Conservation (phyloP, 1,284 basidiomycete genomes). For the Cryptococcus neoformans region DNA sequence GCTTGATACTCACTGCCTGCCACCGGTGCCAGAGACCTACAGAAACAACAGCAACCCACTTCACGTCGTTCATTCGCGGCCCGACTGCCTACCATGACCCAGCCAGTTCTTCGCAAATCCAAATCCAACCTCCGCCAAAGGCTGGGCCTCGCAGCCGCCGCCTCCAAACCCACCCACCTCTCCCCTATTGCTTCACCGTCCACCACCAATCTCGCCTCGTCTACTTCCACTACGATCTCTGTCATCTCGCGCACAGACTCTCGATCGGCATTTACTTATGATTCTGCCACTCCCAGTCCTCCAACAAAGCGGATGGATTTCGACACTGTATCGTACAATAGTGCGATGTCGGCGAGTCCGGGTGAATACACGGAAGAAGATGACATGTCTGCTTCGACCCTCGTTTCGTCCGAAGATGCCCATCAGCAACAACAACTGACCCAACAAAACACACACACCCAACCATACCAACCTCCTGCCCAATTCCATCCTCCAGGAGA, state of each 20-base stretch:
- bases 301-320: slow-evolving; percentile 11
- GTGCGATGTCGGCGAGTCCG: slow-evolving; percentile 1
- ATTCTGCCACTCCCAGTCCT: slow-evolving; percentile 11
- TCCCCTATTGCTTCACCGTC: slow-evolving; percentile 2
- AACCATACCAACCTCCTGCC: background rate
- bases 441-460: background rate
- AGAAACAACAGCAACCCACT: background rate
- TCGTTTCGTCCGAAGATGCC: background rate
- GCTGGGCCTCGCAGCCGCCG: slow-evolving; percentile 24
- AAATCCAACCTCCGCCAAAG: slow-evolving; percentile 43
- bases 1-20: background rate
- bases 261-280: slow-evolving; percentile 24
- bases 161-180: slow-evolving; percentile 9
- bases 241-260: slow-evolving; percentile 16
- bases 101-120: slow-evolving; percentile 29
- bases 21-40: background rate
- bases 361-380: background rate
- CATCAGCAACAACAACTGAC: background rate
- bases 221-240: slow-evolving; percentile 14
- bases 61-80: background rate
- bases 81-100: slow-evolving; percentile 3
- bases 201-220: slow-evolving; percentile 6
- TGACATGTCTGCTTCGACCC: background rate
- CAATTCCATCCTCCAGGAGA: background rate
- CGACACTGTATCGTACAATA: slow-evolving; percentile 31